A percentile compares a stretch with the other conserved stretches of the same genome.
These are phyloP conservation scores for Achaetomium macrosporum DNA, from an alignment of 2,329 filamentous ascomycete genomes.

Conservation along the genomic window DNA sequence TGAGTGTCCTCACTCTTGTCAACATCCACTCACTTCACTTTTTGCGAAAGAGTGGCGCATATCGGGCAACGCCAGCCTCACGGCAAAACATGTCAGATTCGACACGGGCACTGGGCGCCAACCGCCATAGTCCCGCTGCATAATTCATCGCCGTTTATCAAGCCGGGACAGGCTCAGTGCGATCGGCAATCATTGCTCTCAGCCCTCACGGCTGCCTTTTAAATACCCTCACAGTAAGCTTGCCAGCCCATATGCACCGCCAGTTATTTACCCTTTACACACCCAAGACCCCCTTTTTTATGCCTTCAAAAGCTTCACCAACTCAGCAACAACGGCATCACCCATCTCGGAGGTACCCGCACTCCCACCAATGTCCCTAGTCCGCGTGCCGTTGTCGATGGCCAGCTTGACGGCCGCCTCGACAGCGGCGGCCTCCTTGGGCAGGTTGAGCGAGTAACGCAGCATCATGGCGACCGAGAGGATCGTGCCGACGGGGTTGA, in stretches of 20 bases:
- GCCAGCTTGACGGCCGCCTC: slow-evolving; percentile 75
- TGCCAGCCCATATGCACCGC: background rate
- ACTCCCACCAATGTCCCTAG: slow-evolving; percentile 77
- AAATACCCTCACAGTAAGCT: background rate
- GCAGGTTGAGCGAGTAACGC: slow-evolving; percentile 80
- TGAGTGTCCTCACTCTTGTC: background rate
- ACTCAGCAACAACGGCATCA: slow-evolving; percentile 71
- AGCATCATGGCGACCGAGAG: slow-evolving; percentile 94
- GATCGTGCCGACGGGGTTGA: slow-evolving; percentile 88
- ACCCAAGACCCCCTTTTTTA: background rate
- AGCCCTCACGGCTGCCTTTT: too few relatives aligned
- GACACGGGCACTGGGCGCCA: background rate
- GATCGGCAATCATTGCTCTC: too few relatives aligned
- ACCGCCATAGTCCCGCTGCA: background rate
- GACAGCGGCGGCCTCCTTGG: slow-evolving; percentile 69
- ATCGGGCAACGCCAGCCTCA: background rate
- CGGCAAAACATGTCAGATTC: background rate
- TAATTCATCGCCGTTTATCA: too few relatives aligned
- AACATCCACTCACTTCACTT: background rate
- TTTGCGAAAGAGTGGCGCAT: background rate
- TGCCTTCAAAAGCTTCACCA: slow-evolving; percentile 59
- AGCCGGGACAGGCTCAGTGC: too few relatives aligned
- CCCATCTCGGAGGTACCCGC: slow-evolving; percentile 67
- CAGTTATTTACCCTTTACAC: background rate
- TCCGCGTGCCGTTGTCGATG: slow-evolving; percentile 72